Evolutionary conservation across 2,329 filamentous ascomycete genomes (phyloP).

Genomic region (Ophiostoma triangulosporum): DNA sequence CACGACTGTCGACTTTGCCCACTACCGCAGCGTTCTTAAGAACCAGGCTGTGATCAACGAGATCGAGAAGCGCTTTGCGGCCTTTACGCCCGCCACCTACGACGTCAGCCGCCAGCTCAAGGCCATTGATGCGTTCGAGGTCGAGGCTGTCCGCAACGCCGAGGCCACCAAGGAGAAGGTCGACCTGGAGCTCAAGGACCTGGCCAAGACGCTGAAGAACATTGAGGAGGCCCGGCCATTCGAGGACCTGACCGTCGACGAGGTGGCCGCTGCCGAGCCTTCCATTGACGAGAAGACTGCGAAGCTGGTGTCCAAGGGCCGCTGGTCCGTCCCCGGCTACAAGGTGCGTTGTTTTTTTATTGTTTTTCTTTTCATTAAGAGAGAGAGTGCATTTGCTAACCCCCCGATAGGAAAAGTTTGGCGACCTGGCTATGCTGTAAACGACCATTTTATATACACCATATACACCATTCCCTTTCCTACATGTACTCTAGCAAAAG

Average conservation of each 20-base stretch:
- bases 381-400: constrained; percentile 34
- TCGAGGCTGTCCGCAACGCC: constrained; percentile 91
- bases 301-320: constrained; percentile 90
- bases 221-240: constrained; percentile 93
- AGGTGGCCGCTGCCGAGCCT: constrained; percentile 84
- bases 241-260: constrained; percentile 94
- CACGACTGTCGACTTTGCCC: constrained; percentile 78
- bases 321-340: constrained; percentile 97
- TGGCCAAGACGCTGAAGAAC: constrained; percentile 90
- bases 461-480: constrained; percentile 21
- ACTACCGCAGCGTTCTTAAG: constrained; percentile 88
- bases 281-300: constrained; percentile 96
- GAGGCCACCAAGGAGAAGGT: constrained; percentile 95
- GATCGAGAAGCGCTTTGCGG: constrained; percentile 89
- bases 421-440: constrained; percentile 91
- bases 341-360: constrained; percentile 54
- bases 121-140: constrained; percentile 96
- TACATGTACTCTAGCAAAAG: constrained; percentile 50
- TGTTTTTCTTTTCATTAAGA: neutral
- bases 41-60: constrained; percentile 92
- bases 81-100: constrained; percentile 87
- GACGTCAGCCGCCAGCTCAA: constrained; percentile 90
- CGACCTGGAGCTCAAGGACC: constrained; percentile 83
- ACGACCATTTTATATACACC: neutral
- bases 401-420: constrained; percentile 78